These are phyloP conservation scores for Cardamine occulta DNA, from an alignment of 345 rosid genomes.

Conservation along the genomic window DNA sequence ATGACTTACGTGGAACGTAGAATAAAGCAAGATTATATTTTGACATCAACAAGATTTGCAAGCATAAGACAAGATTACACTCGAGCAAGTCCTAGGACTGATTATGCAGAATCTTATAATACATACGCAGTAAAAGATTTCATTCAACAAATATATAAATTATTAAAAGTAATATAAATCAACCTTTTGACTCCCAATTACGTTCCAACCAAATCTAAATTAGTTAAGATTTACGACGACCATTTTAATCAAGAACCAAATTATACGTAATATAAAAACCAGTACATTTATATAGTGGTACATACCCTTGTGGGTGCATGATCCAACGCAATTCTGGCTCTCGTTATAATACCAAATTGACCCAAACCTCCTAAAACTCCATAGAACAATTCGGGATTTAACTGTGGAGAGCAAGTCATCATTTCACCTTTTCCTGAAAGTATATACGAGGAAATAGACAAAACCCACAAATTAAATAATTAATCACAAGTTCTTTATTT, in stretches of 20 bases:
- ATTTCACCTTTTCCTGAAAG: conserved; percentile 68
- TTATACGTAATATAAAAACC: background rate
- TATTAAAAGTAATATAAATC: background rate
- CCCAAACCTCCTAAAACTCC: conserved; percentile 83
- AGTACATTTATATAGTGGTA: background rate
- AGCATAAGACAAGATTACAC: conserved; percentile 37
- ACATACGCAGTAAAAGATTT: conserved; percentile 32
- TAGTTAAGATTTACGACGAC: background rate
- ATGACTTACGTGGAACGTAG: conserved; percentile 4
- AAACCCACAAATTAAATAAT: conserved; percentile 13
- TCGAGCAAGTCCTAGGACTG: conserved; percentile 34
- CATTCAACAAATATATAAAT: conserved; percentile 15
- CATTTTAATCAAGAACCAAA: background rate
- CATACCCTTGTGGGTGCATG: conserved; percentile 70
- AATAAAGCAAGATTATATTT: background rate
- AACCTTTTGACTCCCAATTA: conserved; percentile 19
- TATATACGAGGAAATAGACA: conserved; percentile 7
- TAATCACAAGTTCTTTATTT: background rate
- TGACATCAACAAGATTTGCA: conserved; percentile 43
- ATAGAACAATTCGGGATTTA: conserved; percentile 63
- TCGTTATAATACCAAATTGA: conserved; percentile 81
- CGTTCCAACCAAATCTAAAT: conserved; percentile 14
- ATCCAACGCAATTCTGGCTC: conserved; percentile 70
- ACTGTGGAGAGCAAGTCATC: conserved; percentile 56
- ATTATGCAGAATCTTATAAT: conserved; percentile 31